Evolutionary conservation across 129 eudicot species (phyloP), one percentile per base, ranked within the genome.

Genomic region (Oenanthe sinensis): DNA sequence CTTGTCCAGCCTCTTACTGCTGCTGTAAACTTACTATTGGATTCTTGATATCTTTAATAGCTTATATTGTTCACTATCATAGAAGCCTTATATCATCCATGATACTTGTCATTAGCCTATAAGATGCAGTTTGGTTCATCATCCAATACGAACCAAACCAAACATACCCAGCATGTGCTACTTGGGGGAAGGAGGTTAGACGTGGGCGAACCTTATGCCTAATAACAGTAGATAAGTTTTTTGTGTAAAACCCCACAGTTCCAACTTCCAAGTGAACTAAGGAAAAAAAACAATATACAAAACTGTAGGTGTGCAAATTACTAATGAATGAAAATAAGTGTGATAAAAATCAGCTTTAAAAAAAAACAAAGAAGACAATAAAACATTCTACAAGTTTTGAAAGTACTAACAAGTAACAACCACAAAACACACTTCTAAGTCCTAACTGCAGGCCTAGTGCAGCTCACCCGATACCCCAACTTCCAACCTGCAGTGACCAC

Each of bases 31-130:
- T 63, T 28, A 26, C 6, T 45, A 62, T 30, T 37, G 46, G 74
- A 45, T 13, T 80, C n/a, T 77, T 77, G 9, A 30, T 77, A 76
- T n/a, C 65, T 40, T 45, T 63, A 71, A 12, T 14, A 44, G 39
- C 40, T 63, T 60, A 14, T 48, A 6, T 20, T 79, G 40, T 71
- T 70, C 55, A 9, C 4, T 68, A 33, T 14, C 30, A 28, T 45
- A 30, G 47, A 7, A 67, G 72, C 40, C 42, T 68, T 46, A 20
- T 71, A 40, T 79, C 42, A 17, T 52, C 33, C 37, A 30, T 33
- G 75, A 40, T 7, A 48, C 49, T 33, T 26, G 65, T 48, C 36
- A 8, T 5, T 55, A 60, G 17, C 76, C 50, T 48, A 2, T 16
- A 70, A 6, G 75, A 78, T 68, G 75, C 60, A n/a, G 26, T 47